Base-by-base conservation (phyloP, 2,329 filamentous ascomycete genomes). In the Emericellopsis cladophorae region DNA sequence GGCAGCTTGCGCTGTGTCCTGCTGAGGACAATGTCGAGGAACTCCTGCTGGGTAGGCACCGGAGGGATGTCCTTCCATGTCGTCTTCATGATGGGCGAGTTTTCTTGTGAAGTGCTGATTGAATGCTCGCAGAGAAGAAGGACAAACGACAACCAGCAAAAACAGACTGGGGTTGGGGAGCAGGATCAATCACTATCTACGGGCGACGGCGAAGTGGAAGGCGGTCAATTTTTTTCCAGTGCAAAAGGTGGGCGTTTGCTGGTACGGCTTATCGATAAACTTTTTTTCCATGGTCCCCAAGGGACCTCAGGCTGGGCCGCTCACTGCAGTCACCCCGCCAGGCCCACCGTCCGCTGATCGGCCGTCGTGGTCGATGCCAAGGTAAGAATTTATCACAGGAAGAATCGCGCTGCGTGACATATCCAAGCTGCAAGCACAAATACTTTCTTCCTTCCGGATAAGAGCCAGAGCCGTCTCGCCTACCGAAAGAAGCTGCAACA, bases 21-120 rank as follows among this genome's bases (percentile, higher is more conserved):
- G 57, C 85, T 93, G 54, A 98, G 76, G 49, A 96, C 89, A 60
- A 98, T 95, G 65, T 98, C 92, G 54, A 98, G 74, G 58, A 98
- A 96, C 66, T 98, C 92, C 70, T 93, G 83, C 61, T 82, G 82
- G 55, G 85, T 93, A 44, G 90, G 90, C 50, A 94, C 86, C 49
- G 87, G 86, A 47, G 84, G 81, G 53, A 93, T 93, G 58, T 84
- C 80, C 60, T 81, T 81, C 76, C 76, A 81, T 42, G 73, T 76
- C 47, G 70, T 74, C 67, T 74, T 75, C 71, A 75, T 75, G 42
- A 48, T 65, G 67, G 61, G 54, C 55, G 50, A 55, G 16, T 31
- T 16, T 10, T 35, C n/a, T 35, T 3, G n/a, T 12, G 32, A 9
- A 15, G 4, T 9, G 8, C 6, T 10, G 32, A 11, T 35, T 9